These are phyloP conservation scores for Puccinia brachypodii DNA, from an alignment of 1,284 basidiomycete species.

Conservation along the genomic window DNA sequence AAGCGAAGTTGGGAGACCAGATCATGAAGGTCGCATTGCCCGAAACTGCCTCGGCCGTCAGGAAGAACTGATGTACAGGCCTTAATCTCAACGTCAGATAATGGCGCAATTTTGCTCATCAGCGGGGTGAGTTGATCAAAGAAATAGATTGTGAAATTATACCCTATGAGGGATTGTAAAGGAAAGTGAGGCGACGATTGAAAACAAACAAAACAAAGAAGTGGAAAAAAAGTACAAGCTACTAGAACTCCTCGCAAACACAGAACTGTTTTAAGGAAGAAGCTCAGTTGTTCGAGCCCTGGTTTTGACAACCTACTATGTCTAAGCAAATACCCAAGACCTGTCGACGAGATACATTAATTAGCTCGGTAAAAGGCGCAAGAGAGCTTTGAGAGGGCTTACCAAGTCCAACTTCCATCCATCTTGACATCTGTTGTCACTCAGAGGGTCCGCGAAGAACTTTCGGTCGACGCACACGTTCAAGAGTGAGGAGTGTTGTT, in stretches of 20 bases:
- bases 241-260: not conserved
- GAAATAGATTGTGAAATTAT: too few relatives aligned
- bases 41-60: too few relatives aligned
- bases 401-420: constrained; percentile 39
- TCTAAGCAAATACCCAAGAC: constrained; percentile 35
- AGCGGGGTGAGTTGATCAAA: too few relatives aligned
- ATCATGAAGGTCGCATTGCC: too few relatives aligned
- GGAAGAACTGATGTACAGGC: too few relatives aligned
- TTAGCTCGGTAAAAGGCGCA: not conserved
- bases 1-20: too few relatives aligned
- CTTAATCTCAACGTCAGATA: too few relatives aligned
- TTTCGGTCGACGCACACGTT: constrained; percentile 25
- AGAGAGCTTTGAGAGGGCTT: not conserved
- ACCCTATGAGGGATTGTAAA: too few relatives aligned
- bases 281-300: not conserved
- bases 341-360: not conserved
- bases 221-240: not conserved
- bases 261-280: not conserved
- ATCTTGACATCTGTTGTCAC: not conserved
- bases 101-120: too few relatives aligned
- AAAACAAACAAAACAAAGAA: not conserved
- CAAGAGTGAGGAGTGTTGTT: constrained; percentile 29
- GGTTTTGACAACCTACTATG: constrained; percentile 12
- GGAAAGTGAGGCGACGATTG: not conserved
- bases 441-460: constrained; percentile 27